Base-by-base conservation (phyloP, 2,329 filamentous ascomycete genomes). In the Metarhizium guizhouense region DNA sequence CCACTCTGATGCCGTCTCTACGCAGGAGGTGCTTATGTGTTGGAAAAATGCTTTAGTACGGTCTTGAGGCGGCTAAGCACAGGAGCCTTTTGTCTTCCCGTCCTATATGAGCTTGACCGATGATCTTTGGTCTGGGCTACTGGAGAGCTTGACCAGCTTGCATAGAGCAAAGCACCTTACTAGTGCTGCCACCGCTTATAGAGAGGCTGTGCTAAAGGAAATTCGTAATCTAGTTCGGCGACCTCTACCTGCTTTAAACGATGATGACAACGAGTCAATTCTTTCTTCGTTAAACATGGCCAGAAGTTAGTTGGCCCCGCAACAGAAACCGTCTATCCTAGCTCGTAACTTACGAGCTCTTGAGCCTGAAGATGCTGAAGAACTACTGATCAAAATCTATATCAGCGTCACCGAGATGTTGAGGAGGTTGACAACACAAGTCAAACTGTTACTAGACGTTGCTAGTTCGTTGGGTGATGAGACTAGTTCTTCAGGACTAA, bases 381-480 rank as follows among this genome's bases (percentile, higher is more conserved):
- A 85, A 7, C 81, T 97, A 63, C 80, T 97, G 16, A 77, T 84
- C 34, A 88, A 84, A 56, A 87, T 95, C 16, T 99, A 97, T 65
- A 87, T 91, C n/a, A 84, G 88, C 40, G 86, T 96, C 10, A 87
- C 93, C 3, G 94, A 99, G 73, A 89, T 89, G 4, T 70, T 99
- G 51, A 81, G 94, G 56, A 82, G 94, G 64, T 74, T 96, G 6
- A 90, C 90, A 18, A 92, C 90, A 0, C 93, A 97, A 68, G 88
- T 94, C 54, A 99, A 99, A 69, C 85, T 97, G 10, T 73, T 99
- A n/a, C 78, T 99, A 10, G 94, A 99, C 69, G 88, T 96, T 20
- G 94, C 92, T 0, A 96, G 91, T 67, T 86, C 84, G 13, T 78
- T 88, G 53, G 76, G 80, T 14, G 73, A 78, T 25, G 65, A 66